A percentile compares a stretch with the other conserved stretches of the same genome.
These are phyloP conservation scores for Trichosporon coremiiforme DNA, from an alignment of 1,284 basidiomycete species.

Conservation along the genomic window DNA sequence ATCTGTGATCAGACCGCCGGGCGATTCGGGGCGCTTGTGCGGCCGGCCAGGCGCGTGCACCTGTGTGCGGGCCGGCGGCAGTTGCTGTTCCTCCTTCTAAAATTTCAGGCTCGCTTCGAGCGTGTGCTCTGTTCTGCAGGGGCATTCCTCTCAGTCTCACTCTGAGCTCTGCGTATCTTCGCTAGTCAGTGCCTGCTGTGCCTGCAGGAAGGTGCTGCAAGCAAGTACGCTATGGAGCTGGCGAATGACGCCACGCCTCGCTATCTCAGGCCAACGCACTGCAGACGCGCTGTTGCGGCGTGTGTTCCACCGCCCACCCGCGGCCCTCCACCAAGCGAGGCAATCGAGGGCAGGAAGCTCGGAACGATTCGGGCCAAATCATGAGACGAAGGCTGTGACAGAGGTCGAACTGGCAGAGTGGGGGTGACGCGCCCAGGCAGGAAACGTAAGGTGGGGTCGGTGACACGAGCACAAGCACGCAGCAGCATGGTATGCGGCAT, in stretches of 20 bases:
- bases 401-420: background rate
- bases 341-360: background rate
- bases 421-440: background rate
- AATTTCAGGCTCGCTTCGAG: too few relatives aligned
- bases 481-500: background rate
- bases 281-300: too few relatives aligned
- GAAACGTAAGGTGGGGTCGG: slow-evolving; percentile 8
- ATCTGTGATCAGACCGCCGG: background rate
- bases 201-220: background rate
- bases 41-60: background rate
- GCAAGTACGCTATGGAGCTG: background rate
- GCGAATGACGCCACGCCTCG: background rate
- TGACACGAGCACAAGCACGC: background rate
- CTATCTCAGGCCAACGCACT: background rate
- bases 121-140: too few relatives aligned
- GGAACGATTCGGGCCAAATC: background rate
- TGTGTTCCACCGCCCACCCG: too few relatives aligned
- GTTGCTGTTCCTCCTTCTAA: background rate
- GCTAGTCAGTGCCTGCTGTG: too few relatives aligned
- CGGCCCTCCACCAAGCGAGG: too few relatives aligned
- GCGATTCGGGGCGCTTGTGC: background rate
- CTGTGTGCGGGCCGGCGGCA: background rate
- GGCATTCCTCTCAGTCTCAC: too few relatives aligned
- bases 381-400: too few relatives aligned
- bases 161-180: too few relatives aligned